Evolutionary conservation across 2,329 filamentous ascomycete genomes (phyloP), one percentile per base, ranked within the genome.

Genomic region (Monascus ruber): DNA sequence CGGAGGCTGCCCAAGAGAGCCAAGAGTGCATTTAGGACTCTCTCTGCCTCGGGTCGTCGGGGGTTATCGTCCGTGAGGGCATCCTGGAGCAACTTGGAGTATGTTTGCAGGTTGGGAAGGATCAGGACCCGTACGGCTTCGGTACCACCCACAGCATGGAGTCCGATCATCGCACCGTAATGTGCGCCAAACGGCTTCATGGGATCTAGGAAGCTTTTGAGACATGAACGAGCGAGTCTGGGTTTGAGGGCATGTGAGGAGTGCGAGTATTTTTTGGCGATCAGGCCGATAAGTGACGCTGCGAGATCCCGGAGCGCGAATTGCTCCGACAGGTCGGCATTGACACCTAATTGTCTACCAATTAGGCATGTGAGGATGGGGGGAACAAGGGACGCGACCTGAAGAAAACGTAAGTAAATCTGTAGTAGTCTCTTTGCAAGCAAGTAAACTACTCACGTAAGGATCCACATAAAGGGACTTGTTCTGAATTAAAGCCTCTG

Each of bases 291-390:
- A 4, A 98, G 72, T 1, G 83, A 84, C 1, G 86, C 86, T 1
- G 91, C 81, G 7, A 91, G 74, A 58, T 94, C 85, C 24, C 91
- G 81, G 6, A 98, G 76, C 36, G 81, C 73, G 56, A 91, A 94
- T 57, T 94, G 74, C 31, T 73, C 71, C 2, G 68, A 59, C 17
- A 71, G 56, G 38, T 73, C 69, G 35, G 62, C 56, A 9, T 62
- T 61, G 11, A 71, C 68, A 32, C 87, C 87, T 2, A 94, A 73
- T 49, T 86, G 83, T 44, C 86, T 83, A 32, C 82, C 83, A 58
- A 94, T 80, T 26, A 95, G 73, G 58, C 91, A 96, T 6, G 91
- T 98, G 40, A 98, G 74, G 28, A 94, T 84, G 0, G 89, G 83
- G 0, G 89, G 86, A 5, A 89, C 81, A 39, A 96, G 75, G 5